A percentile compares a stretch with the other conserved stretches of the same genome.
phyloP scores from a whole-genome alignment of 2,329 filamentous ascomycete genomes.

The Ophiosphaerella narmari region DNA sequence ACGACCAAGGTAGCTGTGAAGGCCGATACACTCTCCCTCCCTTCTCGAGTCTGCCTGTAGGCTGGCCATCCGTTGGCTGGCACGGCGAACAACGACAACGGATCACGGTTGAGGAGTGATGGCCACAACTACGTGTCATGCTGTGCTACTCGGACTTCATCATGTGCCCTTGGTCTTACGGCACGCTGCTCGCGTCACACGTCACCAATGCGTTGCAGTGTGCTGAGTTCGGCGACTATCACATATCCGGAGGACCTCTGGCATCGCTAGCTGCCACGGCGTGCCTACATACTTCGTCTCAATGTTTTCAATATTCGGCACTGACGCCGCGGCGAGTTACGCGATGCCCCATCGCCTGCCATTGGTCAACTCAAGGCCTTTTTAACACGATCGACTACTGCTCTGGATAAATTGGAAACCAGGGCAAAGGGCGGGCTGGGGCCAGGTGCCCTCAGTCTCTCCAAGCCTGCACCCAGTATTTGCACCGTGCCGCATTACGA shows the following conservation, averaged over 20 bases:
- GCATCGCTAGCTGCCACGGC: background rate
- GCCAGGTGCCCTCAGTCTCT: no score
- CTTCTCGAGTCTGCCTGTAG: slow-evolving; percentile 61
- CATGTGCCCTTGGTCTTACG: background rate
- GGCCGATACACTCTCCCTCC: slow-evolving; percentile 64
- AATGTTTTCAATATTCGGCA: no score
- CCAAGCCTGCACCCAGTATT: no score
- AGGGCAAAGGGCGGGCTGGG: no score
- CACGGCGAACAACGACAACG: slow-evolving; percentile 42
- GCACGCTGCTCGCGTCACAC: background rate
- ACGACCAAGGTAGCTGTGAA: slow-evolving; percentile 54
- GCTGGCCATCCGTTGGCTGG: slow-evolving; percentile 66
- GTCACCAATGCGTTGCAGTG: background rate
- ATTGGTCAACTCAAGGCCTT: no score
- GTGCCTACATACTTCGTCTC: background rate
- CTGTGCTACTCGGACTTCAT: background rate
- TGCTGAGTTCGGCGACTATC: background rate
- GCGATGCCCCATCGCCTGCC: no score
- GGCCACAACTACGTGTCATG: background rate
- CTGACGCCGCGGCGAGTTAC: no score
- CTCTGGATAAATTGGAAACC: no score
- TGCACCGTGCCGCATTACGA: no score
- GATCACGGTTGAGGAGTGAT: slow-evolving; percentile 26
- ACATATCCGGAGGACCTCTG: background rate
- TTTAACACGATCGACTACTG: no score